A percentile compares a stretch with the other conserved stretches of the same genome.
Conservation (phyloP, 139 green algal genomes). For the Chlamydomonas sp. region DNA sequence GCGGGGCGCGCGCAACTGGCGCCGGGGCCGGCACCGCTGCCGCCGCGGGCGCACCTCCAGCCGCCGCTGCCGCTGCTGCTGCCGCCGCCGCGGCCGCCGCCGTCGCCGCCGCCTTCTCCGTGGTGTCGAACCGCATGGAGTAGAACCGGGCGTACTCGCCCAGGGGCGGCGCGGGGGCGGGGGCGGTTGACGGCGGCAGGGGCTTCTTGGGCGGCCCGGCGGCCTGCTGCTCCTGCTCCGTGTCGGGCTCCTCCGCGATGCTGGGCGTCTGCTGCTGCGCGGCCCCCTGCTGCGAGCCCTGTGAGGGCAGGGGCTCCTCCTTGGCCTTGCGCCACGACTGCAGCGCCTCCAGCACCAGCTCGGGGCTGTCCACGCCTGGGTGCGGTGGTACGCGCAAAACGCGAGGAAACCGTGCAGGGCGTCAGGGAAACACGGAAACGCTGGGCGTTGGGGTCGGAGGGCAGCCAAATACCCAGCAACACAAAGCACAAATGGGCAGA, state of each 20-base stretch:
- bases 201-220: no score
- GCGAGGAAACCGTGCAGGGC: no score
- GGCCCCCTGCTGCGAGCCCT: not conserved
- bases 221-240: not conserved
- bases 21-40: not conserved
- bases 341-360: slow-evolving; percentile 25
- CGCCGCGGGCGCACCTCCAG: not conserved
- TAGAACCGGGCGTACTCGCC: no score
- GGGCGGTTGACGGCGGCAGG: no score
- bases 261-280: not conserved
- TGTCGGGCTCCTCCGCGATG: not conserved
- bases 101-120: not conserved
- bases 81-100: not conserved
- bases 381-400: no score
- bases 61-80: not conserved
- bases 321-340: not conserved
- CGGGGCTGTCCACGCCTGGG: slow-evolving; percentile 14
- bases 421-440: no score
- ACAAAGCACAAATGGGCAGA: no score
- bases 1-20: not conserved
- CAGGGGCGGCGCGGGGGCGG: no score
- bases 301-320: not conserved
- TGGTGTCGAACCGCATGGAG: no score
- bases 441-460: no score
- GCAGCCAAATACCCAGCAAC: no score